A percentile compares a stretch with the other conserved stretches of the same genome.
Evolutionary conservation across 371 early-diverging fungal genomes (phyloP).

Genomic region (Mortierella sp.): DNA sequence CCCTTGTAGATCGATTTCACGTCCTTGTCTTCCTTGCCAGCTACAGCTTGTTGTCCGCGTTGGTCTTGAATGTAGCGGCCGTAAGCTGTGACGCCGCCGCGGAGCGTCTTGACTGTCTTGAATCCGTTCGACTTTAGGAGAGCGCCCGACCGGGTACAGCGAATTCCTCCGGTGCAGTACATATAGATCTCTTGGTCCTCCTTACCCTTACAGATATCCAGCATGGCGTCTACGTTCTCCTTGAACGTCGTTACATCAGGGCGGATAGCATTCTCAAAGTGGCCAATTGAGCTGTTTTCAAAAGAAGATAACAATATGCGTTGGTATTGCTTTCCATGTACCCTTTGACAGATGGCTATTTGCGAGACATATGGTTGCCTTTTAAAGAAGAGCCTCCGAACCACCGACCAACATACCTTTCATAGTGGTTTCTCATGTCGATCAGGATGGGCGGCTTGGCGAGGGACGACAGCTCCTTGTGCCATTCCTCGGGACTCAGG

Average conservation of each 20-base stretch:
- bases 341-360: not conserved
- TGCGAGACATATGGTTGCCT: not conserved
- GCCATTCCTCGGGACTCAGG: conserved; percentile 77
- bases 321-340: not conserved
- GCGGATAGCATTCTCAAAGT: conserved; percentile 75
- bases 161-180: conserved; percentile 90
- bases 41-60: conserved; percentile 1
- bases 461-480: conserved; percentile 62
- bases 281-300: conserved; percentile 69
- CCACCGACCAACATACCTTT: conserved; percentile 62
- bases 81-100: conserved; percentile 86
- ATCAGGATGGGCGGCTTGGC: conserved; percentile 63
- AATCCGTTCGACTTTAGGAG: conserved; percentile 77
- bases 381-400: not conserved
- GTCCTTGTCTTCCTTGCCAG: conserved; percentile 4
- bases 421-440: conserved; percentile 87
- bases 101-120: conserved; percentile 76
- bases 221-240: conserved; percentile 68
- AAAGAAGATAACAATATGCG: not conserved
- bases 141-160: conserved; percentile 83
- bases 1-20: conserved; percentile 74
- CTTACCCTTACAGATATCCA: conserved; percentile 62
- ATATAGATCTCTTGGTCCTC: conserved; percentile 77
- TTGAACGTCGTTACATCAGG: conserved; percentile 84
- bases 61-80: conserved; percentile 68